Percentiles rank a stretch among this genome's conserved stretches.
phyloP scores from a whole-genome alignment of 495 filamentous ascomycete genomes.

The Aspergillus coremiiformis region DNA sequence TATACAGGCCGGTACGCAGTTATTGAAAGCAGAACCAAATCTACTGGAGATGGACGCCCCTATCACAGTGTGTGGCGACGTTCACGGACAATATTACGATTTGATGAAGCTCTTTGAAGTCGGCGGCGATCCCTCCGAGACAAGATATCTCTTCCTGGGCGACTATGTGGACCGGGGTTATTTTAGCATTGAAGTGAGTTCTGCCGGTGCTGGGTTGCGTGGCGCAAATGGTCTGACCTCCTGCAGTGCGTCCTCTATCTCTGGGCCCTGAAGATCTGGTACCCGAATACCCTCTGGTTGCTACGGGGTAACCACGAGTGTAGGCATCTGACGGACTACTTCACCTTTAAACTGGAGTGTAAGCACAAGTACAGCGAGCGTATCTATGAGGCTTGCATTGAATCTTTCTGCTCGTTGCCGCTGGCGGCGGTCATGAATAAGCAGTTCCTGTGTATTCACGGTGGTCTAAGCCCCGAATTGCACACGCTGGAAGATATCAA shows the following conservation, averaged over 20 bases:
- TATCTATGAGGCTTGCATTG: slow-evolving; percentile 96
- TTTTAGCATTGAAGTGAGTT: slow-evolving; percentile 85
- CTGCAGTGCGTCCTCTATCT: slow-evolving; percentile 84
- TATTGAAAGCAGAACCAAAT: slow-evolving; percentile 84
- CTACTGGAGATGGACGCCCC: slow-evolving; percentile 98
- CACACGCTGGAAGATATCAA: slow-evolving; percentile 93
- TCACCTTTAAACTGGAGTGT: slow-evolving; percentile 99
- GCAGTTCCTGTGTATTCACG: slow-evolving; percentile 98
- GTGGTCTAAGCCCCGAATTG: slow-evolving; percentile 88
- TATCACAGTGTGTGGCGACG: slow-evolving; percentile 98
- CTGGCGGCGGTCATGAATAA: slow-evolving; percentile 99
- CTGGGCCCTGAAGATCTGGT: slow-evolving; percentile 98
- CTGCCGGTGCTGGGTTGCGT: not conserved
- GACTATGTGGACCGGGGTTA: slow-evolving; percentile 98
- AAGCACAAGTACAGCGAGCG: slow-evolving; percentile 97
- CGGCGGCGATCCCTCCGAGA: slow-evolving; percentile 92
- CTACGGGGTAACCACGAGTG: slow-evolving; percentile 98
- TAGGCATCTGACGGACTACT: slow-evolving; percentile 97
- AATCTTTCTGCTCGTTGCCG: slow-evolving; percentile 91
- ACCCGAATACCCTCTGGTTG: slow-evolving; percentile 94
- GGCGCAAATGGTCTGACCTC: slow-evolving; percentile 11
- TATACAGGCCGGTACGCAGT: slow-evolving; percentile 72
- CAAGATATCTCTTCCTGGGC: slow-evolving; percentile 90
- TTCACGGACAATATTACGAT: slow-evolving; percentile 98
- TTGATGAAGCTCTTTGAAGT: slow-evolving; percentile 99